Evolutionary conservation across 177 flowering plant species (phyloP).

Genomic region (Vitis hybrid): DNA sequence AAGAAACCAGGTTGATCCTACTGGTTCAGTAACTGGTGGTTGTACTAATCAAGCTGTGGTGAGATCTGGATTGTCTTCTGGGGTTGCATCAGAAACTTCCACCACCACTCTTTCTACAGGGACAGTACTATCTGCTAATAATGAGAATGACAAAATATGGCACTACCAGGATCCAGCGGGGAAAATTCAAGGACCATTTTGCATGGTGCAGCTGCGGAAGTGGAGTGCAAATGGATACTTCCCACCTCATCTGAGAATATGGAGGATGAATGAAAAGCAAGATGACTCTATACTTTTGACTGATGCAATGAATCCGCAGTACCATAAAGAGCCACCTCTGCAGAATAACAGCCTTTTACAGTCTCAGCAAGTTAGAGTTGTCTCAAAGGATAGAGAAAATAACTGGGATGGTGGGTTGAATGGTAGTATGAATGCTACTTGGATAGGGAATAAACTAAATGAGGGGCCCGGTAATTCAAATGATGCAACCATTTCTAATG

Average conservation of each 20-base stretch:
- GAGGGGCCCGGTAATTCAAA: constrained; percentile 18
- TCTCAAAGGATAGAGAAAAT: constrained; percentile 19
- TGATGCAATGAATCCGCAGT: constrained; percentile 41
- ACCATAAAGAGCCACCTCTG: constrained; percentile 11
- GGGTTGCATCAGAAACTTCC: constrained; percentile 19
- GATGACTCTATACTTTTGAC: constrained; percentile 49
- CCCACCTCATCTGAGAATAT: constrained; percentile 53
- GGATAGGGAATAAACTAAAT: constrained; percentile 8
- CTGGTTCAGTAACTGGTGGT: constrained; percentile 12
- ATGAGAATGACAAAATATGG: constrained; percentile 54
- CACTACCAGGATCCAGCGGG: constrained; percentile 65
- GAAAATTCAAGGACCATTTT: constrained; percentile 62
- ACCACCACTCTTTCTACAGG: constrained; percentile 18
- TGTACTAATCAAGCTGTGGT: constrained; percentile 18
- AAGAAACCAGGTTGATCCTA: constrained; percentile 17
- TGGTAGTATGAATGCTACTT: constrained; percentile 9
- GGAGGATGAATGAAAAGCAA: constrained; percentile 45
- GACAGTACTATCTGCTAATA: constrained; percentile 16
- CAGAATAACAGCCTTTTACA: constrained; percentile 3
- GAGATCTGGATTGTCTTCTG: constrained; percentile 14
- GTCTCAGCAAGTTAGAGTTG: constrained; percentile 8
- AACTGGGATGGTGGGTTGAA: constrained; percentile 15
- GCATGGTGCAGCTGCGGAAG: constrained; percentile 47
- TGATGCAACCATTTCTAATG: constrained; percentile 19
- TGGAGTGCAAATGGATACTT: constrained; percentile 59